phyloP scores from a whole-genome alignment of 441 rosid genomes.

The Erodium chrysanthum region DNA sequence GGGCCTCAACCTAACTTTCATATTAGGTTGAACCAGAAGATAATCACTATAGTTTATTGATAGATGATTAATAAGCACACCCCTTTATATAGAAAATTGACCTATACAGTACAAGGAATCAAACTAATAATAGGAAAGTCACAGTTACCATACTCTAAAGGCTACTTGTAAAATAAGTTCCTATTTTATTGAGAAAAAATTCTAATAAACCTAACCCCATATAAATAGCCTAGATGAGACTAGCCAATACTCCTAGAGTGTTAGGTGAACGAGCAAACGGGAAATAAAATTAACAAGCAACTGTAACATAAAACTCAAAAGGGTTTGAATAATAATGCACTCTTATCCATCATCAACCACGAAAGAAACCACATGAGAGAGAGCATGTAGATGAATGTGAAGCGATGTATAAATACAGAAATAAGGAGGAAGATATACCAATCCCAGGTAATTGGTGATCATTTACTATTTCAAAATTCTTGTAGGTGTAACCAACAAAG shows the following conservation, averaged over 20 bases:
- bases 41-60: too few relatives aligned
- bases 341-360: not conserved
- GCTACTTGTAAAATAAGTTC: too few relatives aligned
- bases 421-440: constrained; percentile 1
- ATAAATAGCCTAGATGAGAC: not conserved
- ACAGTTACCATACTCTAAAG: too few relatives aligned
- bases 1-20: too few relatives aligned
- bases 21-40: too few relatives aligned
- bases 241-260: not conserved
- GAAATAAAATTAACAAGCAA: not conserved
- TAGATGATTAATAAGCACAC: too few relatives aligned
- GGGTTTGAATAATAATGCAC: too few relatives aligned
- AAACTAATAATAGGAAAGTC: too few relatives aligned
- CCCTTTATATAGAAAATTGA: too few relatives aligned
- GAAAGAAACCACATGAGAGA: too few relatives aligned
- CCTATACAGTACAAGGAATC: too few relatives aligned
- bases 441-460: constrained; percentile 3
- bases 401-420: not conserved
- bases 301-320: not conserved
- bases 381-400: not conserved
- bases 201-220: not conserved
- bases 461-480: too few relatives aligned
- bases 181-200: not conserved
- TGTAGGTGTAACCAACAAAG: constrained; percentile 2
- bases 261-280: not conserved